Evolutionary conservation across 495 filamentous ascomycete genomes (phyloP).

Genomic region (Jackrogersella multiformis): DNA sequence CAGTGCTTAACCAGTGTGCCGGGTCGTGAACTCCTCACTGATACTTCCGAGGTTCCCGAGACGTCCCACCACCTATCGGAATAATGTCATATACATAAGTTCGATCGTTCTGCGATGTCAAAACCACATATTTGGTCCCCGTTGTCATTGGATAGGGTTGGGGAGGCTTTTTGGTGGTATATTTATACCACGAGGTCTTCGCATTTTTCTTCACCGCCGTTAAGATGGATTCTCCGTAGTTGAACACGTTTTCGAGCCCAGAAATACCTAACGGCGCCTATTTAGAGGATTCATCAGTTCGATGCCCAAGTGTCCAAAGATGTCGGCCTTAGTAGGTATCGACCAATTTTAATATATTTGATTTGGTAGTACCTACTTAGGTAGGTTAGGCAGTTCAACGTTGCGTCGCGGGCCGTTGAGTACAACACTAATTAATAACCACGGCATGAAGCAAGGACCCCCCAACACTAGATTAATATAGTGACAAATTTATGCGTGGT

Average conservation of each 20-base stretch:
- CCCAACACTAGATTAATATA: neutral
- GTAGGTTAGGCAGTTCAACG: no score
- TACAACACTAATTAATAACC: neutral
- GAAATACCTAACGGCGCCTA: slow-evolving; percentile 1
- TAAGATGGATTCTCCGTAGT: neutral
- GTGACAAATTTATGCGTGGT: neutral
- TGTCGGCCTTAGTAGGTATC: neutral
- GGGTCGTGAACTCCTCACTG: neutral
- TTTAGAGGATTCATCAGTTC: neutral
- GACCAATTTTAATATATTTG: neutral
- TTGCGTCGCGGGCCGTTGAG: neutral
- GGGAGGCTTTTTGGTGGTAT: neutral
- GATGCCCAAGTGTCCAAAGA: slow-evolving; percentile 1
- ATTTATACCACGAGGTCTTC: neutral
- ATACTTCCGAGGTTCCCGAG: slow-evolving; percentile 12
- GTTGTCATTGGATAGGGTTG: neutral
- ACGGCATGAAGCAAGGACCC: neutral
- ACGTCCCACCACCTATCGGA: neutral
- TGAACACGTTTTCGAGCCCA: slow-evolving; percentile 6
- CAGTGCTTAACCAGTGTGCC: slow-evolving; percentile 10
- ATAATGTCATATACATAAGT: slow-evolving; percentile 1
- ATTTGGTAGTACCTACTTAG: no score
- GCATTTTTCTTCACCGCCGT: slow-evolving; percentile 2
- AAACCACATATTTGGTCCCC: neutral
- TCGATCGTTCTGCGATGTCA: slow-evolving; percentile 1